Base-by-base conservation (phyloP, 2,329 filamentous ascomycete genomes). In the Diplodia corticola region DNA sequence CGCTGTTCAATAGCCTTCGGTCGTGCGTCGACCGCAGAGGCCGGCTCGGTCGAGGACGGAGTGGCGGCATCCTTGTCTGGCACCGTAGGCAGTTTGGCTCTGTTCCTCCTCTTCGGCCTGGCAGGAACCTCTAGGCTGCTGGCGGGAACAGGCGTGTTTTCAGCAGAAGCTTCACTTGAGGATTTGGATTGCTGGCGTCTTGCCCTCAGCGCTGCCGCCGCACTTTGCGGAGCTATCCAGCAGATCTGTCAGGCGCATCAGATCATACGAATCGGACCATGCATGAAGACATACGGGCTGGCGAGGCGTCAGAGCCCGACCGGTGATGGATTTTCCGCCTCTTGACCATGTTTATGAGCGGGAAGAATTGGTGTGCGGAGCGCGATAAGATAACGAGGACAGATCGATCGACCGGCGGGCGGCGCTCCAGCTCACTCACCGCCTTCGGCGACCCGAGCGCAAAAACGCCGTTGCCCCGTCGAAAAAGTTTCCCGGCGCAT, bases 351-450 rank as follows among this genome's bases (percentile, higher is more conserved):
- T 26, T 66, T 10, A 20, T n/a, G 54, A 3, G 28, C 33, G 30
- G 61, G 61, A 64, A 64, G 50, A 65, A 28, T 54, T 65, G 51
- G 20, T 49, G 15, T 35, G 40, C 15, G 40, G 33, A 10, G 59
- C 30, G 54, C 26, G 64, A 65, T 65, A 51, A 65, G 64, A 65
- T 65, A 24, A n/a, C n/a, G n/a, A n/a, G n/a, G n/a, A n/a, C n/a
- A 65, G 64, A 59, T 59, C 2, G 30, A 63, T 53, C 33, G 22
- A 9, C 5, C 30, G 4, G 12, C 5, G n/a, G n/a, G n/a, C n/a
- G n/a, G n/a, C n/a, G n/a, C n/a, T n/a, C n/a, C n/a, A n/a, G n/a
- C n/a, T n/a, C n/a, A n/a, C 10, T 51, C 63, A 64, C 63, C 63
- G 63, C 63, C 63, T 26, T 64, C 50, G 50, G 63, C 49, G 20